Evolutionary conservation across 176 grass and related monocot species (phyloP).

Genomic region (Hsuehochloa calcarea): DNA sequence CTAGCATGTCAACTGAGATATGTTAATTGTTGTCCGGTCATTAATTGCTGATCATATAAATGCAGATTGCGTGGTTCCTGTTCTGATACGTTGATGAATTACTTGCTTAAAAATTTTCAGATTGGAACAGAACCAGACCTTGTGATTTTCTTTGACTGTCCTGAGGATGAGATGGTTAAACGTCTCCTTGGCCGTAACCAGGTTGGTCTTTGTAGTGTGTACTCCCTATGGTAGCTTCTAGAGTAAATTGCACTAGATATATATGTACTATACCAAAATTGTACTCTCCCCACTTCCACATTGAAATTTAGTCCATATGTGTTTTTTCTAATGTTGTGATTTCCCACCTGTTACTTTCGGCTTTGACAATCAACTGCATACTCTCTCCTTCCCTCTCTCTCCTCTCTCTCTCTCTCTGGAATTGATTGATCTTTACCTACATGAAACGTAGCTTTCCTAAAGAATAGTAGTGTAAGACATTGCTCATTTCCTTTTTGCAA

Average conservation of each 20-base stretch:
- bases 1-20: not conserved
- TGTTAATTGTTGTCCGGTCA: not conserved
- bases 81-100: slow-evolving; percentile 26
- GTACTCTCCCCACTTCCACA: not conserved
- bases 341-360: not conserved
- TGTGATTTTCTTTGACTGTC: slow-evolving; percentile 87
- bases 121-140: slow-evolving; percentile 84
- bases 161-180: slow-evolving; percentile 91
- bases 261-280: not conserved
- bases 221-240: not conserved
- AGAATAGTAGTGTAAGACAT: not conserved
- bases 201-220: slow-evolving; percentile 35
- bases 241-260: not conserved
- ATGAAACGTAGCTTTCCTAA: not conserved
- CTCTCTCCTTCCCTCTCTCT: not conserved
- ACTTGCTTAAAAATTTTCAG: slow-evolving; percentile 44
- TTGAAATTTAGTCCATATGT: not conserved
- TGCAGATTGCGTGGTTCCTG: not conserved
- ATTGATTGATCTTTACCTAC: not conserved
- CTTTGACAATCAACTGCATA: not conserved
- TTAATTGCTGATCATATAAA: slow-evolving; percentile 6
- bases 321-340: not conserved
- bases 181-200: slow-evolving; percentile 82
- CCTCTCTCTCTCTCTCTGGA: not conserved
- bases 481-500: not conserved